Evolutionary conservation across 2,329 filamentous ascomycete genomes (phyloP).

Genomic region (Ophiostoma tasmaniense): DNA sequence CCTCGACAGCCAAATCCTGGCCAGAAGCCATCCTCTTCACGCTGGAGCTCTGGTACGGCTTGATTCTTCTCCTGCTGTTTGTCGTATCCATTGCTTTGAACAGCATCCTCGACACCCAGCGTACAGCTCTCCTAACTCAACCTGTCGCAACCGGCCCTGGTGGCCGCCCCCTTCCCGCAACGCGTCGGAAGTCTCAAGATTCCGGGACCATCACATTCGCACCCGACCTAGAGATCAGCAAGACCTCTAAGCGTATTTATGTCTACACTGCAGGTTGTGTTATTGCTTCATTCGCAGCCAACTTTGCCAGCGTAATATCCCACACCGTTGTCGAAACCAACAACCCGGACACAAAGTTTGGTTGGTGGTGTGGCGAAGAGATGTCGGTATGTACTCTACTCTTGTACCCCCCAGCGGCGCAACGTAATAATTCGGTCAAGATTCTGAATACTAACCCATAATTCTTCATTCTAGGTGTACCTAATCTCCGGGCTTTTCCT

Average conservation of each 20-base stretch:
- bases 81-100: constrained; percentile 43
- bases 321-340: constrained; percentile 59
- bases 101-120: constrained; percentile 40
- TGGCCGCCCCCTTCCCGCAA: constrained; percentile 73
- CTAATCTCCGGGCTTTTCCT: constrained; percentile 20
- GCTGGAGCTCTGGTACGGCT: constrained; percentile 44
- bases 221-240: constrained; percentile 45
- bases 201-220: constrained; percentile 10
- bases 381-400: constrained; percentile 25
- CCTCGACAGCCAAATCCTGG: constrained; percentile 22
- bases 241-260: constrained; percentile 62
- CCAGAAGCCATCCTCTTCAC: constrained; percentile 38
- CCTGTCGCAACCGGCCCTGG: constrained; percentile 64
- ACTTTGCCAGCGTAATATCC: constrained; percentile 62
- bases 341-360: constrained; percentile 35
- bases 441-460: constrained; percentile 3
- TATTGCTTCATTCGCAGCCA: constrained; percentile 66
- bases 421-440: background rate
- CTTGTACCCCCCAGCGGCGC: background rate
- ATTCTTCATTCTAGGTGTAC: constrained; percentile 18
- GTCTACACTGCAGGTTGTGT: constrained; percentile 64
- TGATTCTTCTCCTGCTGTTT: constrained; percentile 45
- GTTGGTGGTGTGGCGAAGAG: constrained; percentile 73
- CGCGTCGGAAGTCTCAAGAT: constrained; percentile 46
- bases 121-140: constrained; percentile 15